Percentiles rank a stretch among this genome's conserved stretches.
Conservation (phyloP, 306 rosid genomes). For the Prunus campanulata region DNA sequence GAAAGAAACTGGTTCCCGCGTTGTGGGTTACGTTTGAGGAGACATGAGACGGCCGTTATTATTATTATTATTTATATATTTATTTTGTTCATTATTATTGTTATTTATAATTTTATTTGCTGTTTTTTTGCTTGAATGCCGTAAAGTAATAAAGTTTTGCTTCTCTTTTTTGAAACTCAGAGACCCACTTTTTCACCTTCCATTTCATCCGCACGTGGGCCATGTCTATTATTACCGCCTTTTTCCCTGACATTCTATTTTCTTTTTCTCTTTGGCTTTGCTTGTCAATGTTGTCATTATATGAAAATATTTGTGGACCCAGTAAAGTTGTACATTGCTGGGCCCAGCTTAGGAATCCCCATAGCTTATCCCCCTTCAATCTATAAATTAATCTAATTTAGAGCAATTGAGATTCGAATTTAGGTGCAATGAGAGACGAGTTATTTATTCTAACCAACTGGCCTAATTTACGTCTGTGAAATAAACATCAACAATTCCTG, state of each 20-base stretch:
- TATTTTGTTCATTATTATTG: neutral
- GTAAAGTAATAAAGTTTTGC: neutral
- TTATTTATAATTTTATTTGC: neutral
- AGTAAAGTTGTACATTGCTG: neutral
- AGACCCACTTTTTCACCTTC: neutral
- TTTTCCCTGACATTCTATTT: no score
- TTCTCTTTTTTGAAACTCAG: neutral
- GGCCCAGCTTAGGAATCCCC: neutral
- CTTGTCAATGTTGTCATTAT: neutral
- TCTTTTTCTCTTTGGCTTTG: no score
- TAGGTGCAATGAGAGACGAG: rapidly evolving
- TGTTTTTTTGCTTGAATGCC: neutral
- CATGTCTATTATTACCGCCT: no score
- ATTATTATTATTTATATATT: neutral
- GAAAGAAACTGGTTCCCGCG: conserved; percentile 44
- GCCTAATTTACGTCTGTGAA: rapidly evolving
- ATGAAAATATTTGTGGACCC: neutral
- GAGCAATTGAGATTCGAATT: no score
- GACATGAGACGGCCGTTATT: conserved; percentile 12
- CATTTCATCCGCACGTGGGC: no score
- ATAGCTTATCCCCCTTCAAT: neutral
- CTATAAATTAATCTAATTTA: no score
- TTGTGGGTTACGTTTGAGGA: conserved; percentile 27
- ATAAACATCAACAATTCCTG: neutral
- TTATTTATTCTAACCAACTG: no score